Base-by-base conservation (phyloP, 2,329 filamentous ascomycete species). In the Colletotrichum agaves region DNA sequence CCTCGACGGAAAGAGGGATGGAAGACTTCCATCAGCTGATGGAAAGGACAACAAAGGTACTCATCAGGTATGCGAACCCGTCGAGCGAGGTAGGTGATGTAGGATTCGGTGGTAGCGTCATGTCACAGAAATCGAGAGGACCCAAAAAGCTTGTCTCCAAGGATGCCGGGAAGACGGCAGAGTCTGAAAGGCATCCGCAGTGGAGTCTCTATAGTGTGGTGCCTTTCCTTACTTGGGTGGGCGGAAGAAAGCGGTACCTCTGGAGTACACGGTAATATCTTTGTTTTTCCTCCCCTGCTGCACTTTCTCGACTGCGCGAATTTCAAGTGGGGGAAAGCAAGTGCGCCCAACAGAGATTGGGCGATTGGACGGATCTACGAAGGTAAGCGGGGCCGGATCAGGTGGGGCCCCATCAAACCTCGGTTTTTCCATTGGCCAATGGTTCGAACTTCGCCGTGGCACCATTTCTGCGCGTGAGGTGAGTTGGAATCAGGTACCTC, bases 121-220 rank as follows among this genome's bases (percentile, higher is more conserved):
- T 67, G 66, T 61, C 57, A 67, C 21, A 61, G 56, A 43, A 44
- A 58, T n/a, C 31, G 67, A 69, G 57, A 39, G 44, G 56, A 67
- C 33, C 35, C 62, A 37, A 52, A 69, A 69, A 69, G 66, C 66
- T 69, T 69, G 66, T 67, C 66, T 69, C 63, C 57, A 66, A 62
- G 61, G 65, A 65, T 65, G 66, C 66, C 63, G 66, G 66, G 50
- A 67, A 67, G 47, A 67, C 49, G 66, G 66, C 66, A 69, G 66
- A 63, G 63, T 44, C 53, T 19, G 61, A 66, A 46, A 57, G 47
- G 53, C 31, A 52, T 44, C 61, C 33, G 41, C 46, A 43, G 63
- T 57, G 63, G 63, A 33, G 63, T 33, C 15, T 21, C 39, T 23
- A 15, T 27, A 49, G 4, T 15, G 41, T 44, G 41, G 12, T n/a